Evolutionary conservation across 768 basidiomycete species (phyloP).

Genomic region (Psilocybe sp.): DNA sequence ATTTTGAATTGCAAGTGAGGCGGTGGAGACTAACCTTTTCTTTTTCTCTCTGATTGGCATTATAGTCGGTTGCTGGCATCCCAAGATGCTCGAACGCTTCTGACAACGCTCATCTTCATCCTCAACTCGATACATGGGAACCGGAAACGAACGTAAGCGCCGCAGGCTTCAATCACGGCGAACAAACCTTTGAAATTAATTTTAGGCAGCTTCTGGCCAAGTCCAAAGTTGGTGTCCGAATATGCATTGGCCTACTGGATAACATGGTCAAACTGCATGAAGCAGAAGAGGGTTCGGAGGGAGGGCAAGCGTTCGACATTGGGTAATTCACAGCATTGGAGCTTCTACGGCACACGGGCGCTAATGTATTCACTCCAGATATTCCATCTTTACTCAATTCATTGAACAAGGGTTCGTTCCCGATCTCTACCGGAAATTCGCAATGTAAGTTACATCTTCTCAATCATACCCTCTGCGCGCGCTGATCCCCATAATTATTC

Average conservation of each 20-base stretch:
- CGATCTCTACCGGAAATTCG: slow-evolving; percentile 56
- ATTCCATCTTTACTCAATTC: slow-evolving; percentile 60
- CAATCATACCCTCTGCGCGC: neutral
- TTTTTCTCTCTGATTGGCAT: neutral
- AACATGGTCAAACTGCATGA: slow-evolving; percentile 71
- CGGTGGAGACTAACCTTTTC: no score
- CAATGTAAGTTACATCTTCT: slow-evolving; percentile 45
- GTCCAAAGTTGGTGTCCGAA: slow-evolving; percentile 54
- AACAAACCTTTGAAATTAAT: slow-evolving; percentile 7
- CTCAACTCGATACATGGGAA: slow-evolving; percentile 68
- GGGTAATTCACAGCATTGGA: slow-evolving; percentile 41
- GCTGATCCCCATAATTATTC: slow-evolving; percentile 6
- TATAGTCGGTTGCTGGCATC: slow-evolving; percentile 60
- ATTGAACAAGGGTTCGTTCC: slow-evolving; percentile 59
- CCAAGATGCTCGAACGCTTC: slow-evolving; percentile 57
- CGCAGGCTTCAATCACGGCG: slow-evolving; percentile 1
- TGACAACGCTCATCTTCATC: slow-evolving; percentile 67
- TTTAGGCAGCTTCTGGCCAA: slow-evolving; percentile 51
- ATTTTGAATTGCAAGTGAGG: neutral
- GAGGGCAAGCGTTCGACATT: slow-evolving; percentile 70
- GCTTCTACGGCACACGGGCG: slow-evolving; percentile 6
- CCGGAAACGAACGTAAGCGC: slow-evolving; percentile 51
- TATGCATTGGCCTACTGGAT: slow-evolving; percentile 70
- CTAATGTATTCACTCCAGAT: slow-evolving; percentile 36
- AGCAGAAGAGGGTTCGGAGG: slow-evolving; percentile 59